Conservation (phyloP, 2,329 filamentous ascomycete species). For the Achaetomium macrosporum region DNA sequence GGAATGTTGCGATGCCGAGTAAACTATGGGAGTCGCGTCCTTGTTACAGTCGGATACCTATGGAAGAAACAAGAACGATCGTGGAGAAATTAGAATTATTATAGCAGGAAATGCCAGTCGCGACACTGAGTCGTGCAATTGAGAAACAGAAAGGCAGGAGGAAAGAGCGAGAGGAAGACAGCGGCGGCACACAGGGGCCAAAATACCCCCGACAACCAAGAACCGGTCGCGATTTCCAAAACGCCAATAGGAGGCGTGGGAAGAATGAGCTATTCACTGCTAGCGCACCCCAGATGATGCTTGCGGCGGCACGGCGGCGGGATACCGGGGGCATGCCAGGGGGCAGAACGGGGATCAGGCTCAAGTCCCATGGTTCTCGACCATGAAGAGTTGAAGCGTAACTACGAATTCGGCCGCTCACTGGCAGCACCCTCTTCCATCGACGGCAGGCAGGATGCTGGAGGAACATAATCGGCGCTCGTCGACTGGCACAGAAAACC, state of each 20-base stretch:
- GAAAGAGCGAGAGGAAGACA: constrained; percentile 9
- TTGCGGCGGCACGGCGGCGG: constrained; percentile 8
- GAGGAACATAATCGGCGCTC: not conserved
- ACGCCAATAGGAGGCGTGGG: constrained; percentile 17
- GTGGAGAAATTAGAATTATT: constrained; percentile 22
- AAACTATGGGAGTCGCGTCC: constrained; percentile 1
- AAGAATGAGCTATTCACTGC: constrained; percentile 4
- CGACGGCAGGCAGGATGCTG: not conserved
- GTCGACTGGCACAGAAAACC: not conserved
- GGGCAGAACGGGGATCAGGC: constrained; percentile 3
- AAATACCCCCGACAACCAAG: constrained; percentile 15
- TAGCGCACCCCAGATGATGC: constrained; percentile 5
- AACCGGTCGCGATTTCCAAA: constrained; percentile 5
- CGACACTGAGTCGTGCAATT: not conserved
- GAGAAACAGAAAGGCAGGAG: constrained; percentile 14
- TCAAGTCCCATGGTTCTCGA: constrained; percentile 3
- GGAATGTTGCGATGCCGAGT: constrained; percentile 10
- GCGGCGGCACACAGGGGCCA: constrained; percentile 13
- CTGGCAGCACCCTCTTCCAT: not conserved
- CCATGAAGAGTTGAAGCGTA: not conserved
- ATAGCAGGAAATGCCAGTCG: constrained; percentile 10
- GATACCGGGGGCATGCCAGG: constrained; percentile 5
- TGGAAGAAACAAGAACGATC: too few relatives aligned
- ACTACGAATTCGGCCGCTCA: not conserved
- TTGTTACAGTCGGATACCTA: constrained; percentile 1